Base-by-base conservation (phyloP, 2,329 filamentous ascomycete genomes). In the Epichloe sylvatica region DNA sequence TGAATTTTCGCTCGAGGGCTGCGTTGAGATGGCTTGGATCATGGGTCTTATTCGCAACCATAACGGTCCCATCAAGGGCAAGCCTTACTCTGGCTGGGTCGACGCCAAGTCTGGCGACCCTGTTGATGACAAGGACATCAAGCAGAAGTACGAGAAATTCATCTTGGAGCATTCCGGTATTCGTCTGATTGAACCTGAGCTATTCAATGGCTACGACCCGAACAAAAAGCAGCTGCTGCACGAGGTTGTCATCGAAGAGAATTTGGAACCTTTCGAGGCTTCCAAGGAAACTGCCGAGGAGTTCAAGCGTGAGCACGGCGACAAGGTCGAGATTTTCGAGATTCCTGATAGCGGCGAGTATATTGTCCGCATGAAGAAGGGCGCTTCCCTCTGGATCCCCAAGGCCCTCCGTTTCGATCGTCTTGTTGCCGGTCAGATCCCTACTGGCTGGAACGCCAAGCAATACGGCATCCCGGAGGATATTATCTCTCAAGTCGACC, bases 1-100 rank as follows among this genome's bases (percentile, higher is more conserved):
- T 64, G 80, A 95, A 63, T 98, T 98, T 73, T 97, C 92, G 8
- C 80, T 98, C 13, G 94, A 98, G 68, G 92, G 92, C 33, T 97
- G 92, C 62, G 84, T 98, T 53, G 92, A 98, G 70, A 98, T 98
- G 92, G 90, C 92, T 34, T 98, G 92, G 92, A 88, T 98, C 68
- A 98, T 97, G 91, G 92, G 92, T 63, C 81, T 97, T 52, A 97
- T 98, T 74, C 96, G 91, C 77, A 94, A 98, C 68, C 87, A 95
- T 74, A 97, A 97, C 59, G 92, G 92, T 17, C 83, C 84, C 34
- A 80, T 98, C 66, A 98, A 98, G 74, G 92, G 92, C 65, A 85
- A 94, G 72, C 85, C 85, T 56, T 97, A 98, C 72, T 88, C 91
- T 57, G 92, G 92, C 59, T 98, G 87, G 89, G 87, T 98, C 52